A percentile compares a stretch with the other conserved stretches of the same genome.
Evolutionary conservation across 192 early-diverging fungal genomes (phyloP).

Genomic region (Coemansia furcata): DNA sequence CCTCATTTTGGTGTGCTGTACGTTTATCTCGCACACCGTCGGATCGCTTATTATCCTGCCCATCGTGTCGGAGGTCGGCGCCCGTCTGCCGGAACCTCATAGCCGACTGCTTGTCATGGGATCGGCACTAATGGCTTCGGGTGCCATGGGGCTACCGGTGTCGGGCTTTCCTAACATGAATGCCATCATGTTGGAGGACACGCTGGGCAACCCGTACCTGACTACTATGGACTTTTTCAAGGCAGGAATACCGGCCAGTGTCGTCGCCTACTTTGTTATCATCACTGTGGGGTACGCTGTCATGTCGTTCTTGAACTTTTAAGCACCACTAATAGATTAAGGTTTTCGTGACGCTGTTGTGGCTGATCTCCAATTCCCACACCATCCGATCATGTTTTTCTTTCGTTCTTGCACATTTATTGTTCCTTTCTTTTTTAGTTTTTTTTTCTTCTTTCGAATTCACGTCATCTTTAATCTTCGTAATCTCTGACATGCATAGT

Average conservation of each 20-base stretch:
- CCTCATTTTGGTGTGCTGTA: constrained; percentile 80
- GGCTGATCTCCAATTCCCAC: background rate
- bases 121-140: constrained; percentile 80
- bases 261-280: constrained; percentile 69
- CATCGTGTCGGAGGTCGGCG: constrained; percentile 87
- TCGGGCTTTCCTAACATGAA: constrained; percentile 98
- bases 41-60: constrained; percentile 95
- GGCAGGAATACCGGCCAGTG: constrained; percentile 73
- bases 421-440: background rate
- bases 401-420: too few relatives aligned
- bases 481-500: background rate
- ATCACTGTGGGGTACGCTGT: constrained; percentile 75
- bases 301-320: constrained; percentile 64
- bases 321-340: background rate
- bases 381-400: background rate
- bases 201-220: constrained; percentile 80
- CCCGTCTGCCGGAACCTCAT: constrained; percentile 71
- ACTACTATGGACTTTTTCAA: constrained; percentile 79
- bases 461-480: background rate
- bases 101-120: constrained; percentile 81
- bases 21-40: constrained; percentile 95
- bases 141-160: constrained; percentile 89
- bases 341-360: background rate
- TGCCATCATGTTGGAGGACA: constrained; percentile 89
- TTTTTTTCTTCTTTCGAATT: background rate